Base-by-base conservation (phyloP, 225 moss, liverwort and hornwort genomes). In the Anthoceros angustus region DNA sequence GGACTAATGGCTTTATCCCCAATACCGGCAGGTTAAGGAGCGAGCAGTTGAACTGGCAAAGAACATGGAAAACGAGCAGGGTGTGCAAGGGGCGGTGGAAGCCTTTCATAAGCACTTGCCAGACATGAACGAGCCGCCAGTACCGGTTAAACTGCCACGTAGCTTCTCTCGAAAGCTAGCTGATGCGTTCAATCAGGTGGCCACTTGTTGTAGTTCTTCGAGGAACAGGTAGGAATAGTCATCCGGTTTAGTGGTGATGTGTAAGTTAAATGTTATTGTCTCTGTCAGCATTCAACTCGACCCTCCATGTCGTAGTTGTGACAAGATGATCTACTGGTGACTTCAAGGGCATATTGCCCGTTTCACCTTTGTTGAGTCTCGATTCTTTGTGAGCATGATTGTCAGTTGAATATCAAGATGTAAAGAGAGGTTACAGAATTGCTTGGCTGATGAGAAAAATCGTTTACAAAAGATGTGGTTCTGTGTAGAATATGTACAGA, bases 41-140 rank as follows among this genome's bases (percentile, higher is more conserved):
- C 74, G 73, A 65, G 88, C 88, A 26, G 25, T 68, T 43, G 88
- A 88, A 61, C 15, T 91, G n/a, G 74, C 91, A 3, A 71, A 77
- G 64, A 79, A 80, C 66, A 88, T 98, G 91, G 78, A 77, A 68
- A 12, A 42, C 39, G 95, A 98, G 75, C 75, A 98, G 64, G 91
- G 95, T 15, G 78, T 98, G 39, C 85, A 87, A 74, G 91, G 95
- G 78, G 91, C 91, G 42, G 85, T 85, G 26, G 77, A 84, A 71
- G 88, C 78, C 12, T 98, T 98, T 67, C 95, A 98, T 70, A 91
- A 80, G 72, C 91, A 98, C 63, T 39, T 81, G 40, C 81, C 78
- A 25, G 55, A 55, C 55, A 55, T 55, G 55, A 55, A 55, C 10
- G 55, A 55, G 55, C 12, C 12, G 0, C 6, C 14, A 7, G 55